Evolutionary conservation across 352 stramenopile genomes (phyloP).

Genomic region (Phytopythium delawarense): DNA sequence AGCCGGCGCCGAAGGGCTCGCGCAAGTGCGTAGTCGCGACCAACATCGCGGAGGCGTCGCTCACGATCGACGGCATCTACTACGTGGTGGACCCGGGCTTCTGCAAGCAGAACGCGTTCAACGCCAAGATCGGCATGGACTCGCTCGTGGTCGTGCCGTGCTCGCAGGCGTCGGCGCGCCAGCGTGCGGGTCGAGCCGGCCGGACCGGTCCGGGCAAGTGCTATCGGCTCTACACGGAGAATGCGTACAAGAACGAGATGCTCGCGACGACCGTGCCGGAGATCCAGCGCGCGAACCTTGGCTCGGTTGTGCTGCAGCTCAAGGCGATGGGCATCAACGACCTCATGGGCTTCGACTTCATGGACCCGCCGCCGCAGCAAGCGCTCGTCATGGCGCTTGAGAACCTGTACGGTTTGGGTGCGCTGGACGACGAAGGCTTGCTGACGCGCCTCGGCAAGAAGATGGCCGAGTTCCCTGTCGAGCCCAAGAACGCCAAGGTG

Average conservation of each 20-base stretch:
- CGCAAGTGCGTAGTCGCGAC: slow-evolving; percentile 99
- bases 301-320: slow-evolving; percentile 97
- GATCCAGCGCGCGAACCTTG: slow-evolving; percentile 98
- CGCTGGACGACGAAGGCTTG: slow-evolving; percentile 96
- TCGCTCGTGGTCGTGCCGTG: slow-evolving; percentile 98
- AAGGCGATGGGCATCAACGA: slow-evolving; percentile 99
- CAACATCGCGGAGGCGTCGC: slow-evolving; percentile 99
- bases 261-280: slow-evolving; percentile 97
- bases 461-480: slow-evolving; percentile 99
- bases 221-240: slow-evolving; percentile 99
- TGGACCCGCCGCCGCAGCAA: slow-evolving; percentile 97
- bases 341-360: slow-evolving; percentile 99
- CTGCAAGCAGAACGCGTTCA: slow-evolving; percentile 99
- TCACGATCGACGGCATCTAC: slow-evolving; percentile 99
- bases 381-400: slow-evolving; percentile 97
- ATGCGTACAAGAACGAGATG: slow-evolving; percentile 98
- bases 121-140: slow-evolving; percentile 99
- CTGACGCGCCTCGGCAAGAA: slow-evolving; percentile 94
- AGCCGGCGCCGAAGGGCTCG: slow-evolving; percentile 92
- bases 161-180: slow-evolving; percentile 96
- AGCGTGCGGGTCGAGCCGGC: slow-evolving; percentile 96
- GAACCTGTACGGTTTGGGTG: slow-evolving; percentile 96
- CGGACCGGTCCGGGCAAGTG: slow-evolving; percentile 99
- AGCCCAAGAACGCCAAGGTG: slow-evolving; percentile 99
- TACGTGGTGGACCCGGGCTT: slow-evolving; percentile 95